Evolutionary conservation across 2,329 filamentous ascomycete species (phyloP).

Genomic region (Talaromyces funiculosus): DNA sequence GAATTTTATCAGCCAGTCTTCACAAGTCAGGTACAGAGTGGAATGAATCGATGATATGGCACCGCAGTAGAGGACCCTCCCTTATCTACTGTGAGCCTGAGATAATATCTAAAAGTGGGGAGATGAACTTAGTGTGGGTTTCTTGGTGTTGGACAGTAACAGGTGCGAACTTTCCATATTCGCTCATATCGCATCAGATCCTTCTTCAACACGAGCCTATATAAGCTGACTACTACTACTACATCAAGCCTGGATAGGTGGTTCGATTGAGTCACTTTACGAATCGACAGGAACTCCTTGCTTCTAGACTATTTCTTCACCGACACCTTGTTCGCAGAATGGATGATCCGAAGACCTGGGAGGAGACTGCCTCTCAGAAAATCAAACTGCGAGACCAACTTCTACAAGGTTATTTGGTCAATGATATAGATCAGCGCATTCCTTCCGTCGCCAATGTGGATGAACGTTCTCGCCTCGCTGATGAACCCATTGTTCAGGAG

Average conservation of each 20-base stretch:
- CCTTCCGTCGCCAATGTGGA: conserved; percentile 21
- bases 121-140: too few relatives aligned
- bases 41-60: background rate
- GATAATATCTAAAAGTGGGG: background rate
- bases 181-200: too few relatives aligned
- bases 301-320: too few relatives aligned
- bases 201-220: too few relatives aligned
- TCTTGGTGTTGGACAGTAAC: too few relatives aligned
- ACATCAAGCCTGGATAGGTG: background rate
- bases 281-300: background rate
- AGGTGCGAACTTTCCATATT: too few relatives aligned
- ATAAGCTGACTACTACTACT: background rate
- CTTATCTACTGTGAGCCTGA: background rate
- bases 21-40: background rate
- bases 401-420: conserved; percentile 25
- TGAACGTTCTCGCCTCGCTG: conserved; percentile 20
- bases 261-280: background rate
- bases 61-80: background rate
- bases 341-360: conserved; percentile 19
- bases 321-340: background rate
- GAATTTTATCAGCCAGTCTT: background rate
- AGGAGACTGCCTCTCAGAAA: conserved; percentile 27
- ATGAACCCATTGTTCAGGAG: conserved; percentile 20
- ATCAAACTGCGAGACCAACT: conserved; percentile 21
- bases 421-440: conserved; percentile 22